phyloP scores from a whole-genome alignment of 441 rosid genomes.

The Hura crepitans region DNA sequence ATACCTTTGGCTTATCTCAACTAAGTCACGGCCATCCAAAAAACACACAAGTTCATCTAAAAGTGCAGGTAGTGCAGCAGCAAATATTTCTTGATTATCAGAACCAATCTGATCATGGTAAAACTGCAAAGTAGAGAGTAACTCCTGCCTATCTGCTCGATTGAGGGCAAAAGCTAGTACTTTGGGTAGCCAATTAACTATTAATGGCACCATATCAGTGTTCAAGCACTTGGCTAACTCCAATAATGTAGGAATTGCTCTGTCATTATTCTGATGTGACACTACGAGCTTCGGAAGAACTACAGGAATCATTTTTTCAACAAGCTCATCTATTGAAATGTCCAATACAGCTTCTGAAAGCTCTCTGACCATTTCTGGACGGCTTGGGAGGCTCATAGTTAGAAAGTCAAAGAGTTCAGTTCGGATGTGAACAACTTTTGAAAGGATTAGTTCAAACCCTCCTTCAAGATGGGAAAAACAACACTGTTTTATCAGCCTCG shows the following conservation, averaged over 20 bases:
- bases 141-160: constrained; percentile 55
- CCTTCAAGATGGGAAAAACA: constrained; percentile 79
- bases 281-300: constrained; percentile 96
- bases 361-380: constrained; percentile 73
- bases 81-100: constrained; percentile 82
- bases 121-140: constrained; percentile 75
- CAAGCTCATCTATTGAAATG: constrained; percentile 64
- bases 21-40: constrained; percentile 65
- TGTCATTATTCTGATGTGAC: constrained; percentile 60
- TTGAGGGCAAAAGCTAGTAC: constrained; percentile 95
- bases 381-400: constrained; percentile 57
- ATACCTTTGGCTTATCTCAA: constrained; percentile 80
- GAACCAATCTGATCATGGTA: constrained; percentile 83
- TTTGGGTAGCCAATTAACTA: constrained; percentile 89
- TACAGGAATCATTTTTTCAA: constrained; percentile 74
- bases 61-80: constrained; percentile 97
- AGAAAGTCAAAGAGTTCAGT: constrained; percentile 70
- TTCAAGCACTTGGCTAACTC: constrained; percentile 76
- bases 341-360: constrained; percentile 91
- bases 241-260: constrained; percentile 54
- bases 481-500: constrained; percentile 67
- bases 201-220: constrained; percentile 66
- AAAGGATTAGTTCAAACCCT: constrained; percentile 63
- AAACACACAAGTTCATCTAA: constrained; percentile 95
- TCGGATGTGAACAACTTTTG: constrained; percentile 54